Evolutionary conservation across 148 eudicot genomes (phyloP), one percentile per base, ranked within the genome.

Genomic region (Persicaria tinctoria): DNA sequence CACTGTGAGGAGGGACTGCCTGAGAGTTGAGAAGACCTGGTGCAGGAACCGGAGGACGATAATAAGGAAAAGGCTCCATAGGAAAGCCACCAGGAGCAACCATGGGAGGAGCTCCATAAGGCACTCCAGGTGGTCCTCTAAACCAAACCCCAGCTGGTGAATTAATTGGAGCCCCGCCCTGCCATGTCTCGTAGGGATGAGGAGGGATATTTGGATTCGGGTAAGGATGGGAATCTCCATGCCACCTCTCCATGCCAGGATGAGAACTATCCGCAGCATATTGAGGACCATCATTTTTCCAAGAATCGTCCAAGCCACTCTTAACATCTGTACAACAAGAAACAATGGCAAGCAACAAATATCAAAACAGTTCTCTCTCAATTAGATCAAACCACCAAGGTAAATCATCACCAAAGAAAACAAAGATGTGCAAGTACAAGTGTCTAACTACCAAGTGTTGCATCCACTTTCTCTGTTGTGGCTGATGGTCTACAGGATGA

Each of bases 11-110:
- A 59, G 87, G 89, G 51, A 73, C 85, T 69, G 91, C 79, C 74
- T 88, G 97, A 55, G 98, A 83, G 84, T 83, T 87, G 70, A 88
- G 76, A 60, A 89, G 78, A 57, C 84, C 84, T 56, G 91, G 84
- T 73, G 89, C 84, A 16, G 90, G 87, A 79, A 81, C 85, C 74
- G 85, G 97, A 68, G 96, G 89, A 47, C 79, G 85, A 86, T 83
- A 95, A 72, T 87, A 92, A 75, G 96, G 91, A 83, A 78, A 95
- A 41, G 91, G 96, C 69, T 95, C 99, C 85, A 92, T 80, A 7
- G 88, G 92, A 78, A 86, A 95, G 68, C 92, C 93, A 73, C 92
- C 88, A 23, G 96, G 96, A 80, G 78, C 81, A 64, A 82, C 78
- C 49, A 46, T 44, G 14, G 50, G 48, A 41, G 93, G 94, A 46